phyloP scores from a whole-genome alignment of 768 basidiomycete species.

The Gymnopilus junonius region DNA sequence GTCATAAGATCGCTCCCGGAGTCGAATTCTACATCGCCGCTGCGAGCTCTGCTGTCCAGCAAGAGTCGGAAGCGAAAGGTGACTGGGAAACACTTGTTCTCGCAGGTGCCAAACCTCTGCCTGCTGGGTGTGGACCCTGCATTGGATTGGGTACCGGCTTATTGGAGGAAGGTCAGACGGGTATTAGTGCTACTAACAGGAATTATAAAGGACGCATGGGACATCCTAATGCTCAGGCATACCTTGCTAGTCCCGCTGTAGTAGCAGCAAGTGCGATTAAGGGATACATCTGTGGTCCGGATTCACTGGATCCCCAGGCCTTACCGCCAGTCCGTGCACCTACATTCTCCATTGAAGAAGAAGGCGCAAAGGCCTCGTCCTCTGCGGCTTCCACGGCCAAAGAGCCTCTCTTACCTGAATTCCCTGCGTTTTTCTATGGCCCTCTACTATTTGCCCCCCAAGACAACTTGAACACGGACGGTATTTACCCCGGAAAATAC shows the following conservation, averaged over 20 bases:
- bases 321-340: conserved; percentile 59
- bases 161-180: conserved; percentile 91
- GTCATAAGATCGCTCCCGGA: conserved; percentile 78
- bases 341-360: conserved; percentile 55
- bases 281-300: conserved; percentile 88
- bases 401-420: conserved; percentile 78
- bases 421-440: conserved; percentile 84
- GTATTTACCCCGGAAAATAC: conserved; percentile 98
- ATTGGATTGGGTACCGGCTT: conserved; percentile 95
- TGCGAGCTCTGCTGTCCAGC: conserved; percentile 90
- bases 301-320: conserved; percentile 55
- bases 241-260: conserved; percentile 95
- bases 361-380: conserved; percentile 29
- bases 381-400: conserved; percentile 33
- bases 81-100: conserved; percentile 87
- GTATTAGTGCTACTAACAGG: conserved; percentile 97
- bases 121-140: conserved; percentile 97
- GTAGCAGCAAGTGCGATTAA: conserved; percentile 95
- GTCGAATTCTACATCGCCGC: conserved; percentile 99
- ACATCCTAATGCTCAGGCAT: conserved; percentile 91
- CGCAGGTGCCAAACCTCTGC: conserved; percentile 92
- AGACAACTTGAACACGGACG: conserved; percentile 98
- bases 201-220: conserved; percentile 99
- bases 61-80: conserved; percentile 82
- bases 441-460: conserved; percentile 92